A percentile compares a stretch with the other conserved stretches of the same genome.
Evolutionary conservation across 1,139 yeast genomes (phyloP).

Genomic region (Sugiyamaella pinicola): DNA sequence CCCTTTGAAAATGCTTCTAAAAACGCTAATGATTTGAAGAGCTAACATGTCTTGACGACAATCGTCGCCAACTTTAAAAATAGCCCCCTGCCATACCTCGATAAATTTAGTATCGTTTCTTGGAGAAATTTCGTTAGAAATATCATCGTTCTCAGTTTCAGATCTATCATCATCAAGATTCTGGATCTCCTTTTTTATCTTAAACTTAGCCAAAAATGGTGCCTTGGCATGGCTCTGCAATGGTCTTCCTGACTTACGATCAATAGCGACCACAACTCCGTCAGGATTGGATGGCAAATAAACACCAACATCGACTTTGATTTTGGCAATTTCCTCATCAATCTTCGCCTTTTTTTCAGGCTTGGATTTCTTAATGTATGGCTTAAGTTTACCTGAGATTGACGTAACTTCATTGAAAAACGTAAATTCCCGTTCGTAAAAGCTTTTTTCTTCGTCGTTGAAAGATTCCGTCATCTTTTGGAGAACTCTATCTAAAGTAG

Average conservation of each 20-base stretch:
- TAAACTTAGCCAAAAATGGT: conserved; percentile 96
- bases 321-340: conserved; percentile 90
- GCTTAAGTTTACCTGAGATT: conserved; percentile 92
- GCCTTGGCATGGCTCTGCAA: conserved; percentile 98
- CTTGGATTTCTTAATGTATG: conserved; percentile 88
- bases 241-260: conserved; percentile 92
- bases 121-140: conserved; percentile 18
- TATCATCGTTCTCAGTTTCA: conserved; percentile 14
- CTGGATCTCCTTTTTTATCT: conserved; percentile 61
- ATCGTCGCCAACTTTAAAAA: conserved; percentile 98
- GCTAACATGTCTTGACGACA: conserved; percentile 98
- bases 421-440: conserved; percentile 80
- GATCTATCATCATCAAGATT: conserved; percentile 25
- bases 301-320: conserved; percentile 78
- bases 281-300: conserved; percentile 97
- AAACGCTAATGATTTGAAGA: conserved; percentile 85
- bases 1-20: conserved; percentile 85
- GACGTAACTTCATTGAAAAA: conserved; percentile 91
- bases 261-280: conserved; percentile 89
- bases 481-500: conserved; percentile 74
- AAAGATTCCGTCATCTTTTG: conserved; percentile 66
- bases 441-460: conserved; percentile 59
- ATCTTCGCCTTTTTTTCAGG: conserved; percentile 96
- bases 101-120: conserved; percentile 27
- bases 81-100: conserved; percentile 83